These are phyloP conservation scores for Tuber indicum DNA, from an alignment of 495 filamentous ascomycete genomes.

Conservation along the genomic window DNA sequence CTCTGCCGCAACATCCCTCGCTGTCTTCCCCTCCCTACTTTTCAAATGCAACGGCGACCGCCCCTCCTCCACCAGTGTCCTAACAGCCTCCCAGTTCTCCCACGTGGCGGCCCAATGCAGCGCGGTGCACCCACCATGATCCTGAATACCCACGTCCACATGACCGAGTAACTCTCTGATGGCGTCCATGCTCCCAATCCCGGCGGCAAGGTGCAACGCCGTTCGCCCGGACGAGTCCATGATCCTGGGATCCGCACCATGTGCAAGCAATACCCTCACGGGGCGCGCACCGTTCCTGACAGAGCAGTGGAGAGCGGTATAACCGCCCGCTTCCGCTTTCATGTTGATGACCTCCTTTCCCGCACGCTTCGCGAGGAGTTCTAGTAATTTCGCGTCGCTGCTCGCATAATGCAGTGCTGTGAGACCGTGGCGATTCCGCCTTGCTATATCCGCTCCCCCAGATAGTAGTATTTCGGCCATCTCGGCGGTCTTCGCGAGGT, in stretches of 20 bases:
- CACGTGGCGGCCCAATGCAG: constrained; percentile 5
- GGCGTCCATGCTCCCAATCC: neutral
- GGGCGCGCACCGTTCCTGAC: neutral
- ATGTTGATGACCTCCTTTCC: constrained; percentile 1
- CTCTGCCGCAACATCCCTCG: neutral
- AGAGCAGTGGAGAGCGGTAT: constrained; percentile 6
- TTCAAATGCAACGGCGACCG: neutral
- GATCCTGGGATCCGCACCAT: neutral
- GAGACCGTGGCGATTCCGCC: neutral
- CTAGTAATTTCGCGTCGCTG: neutral
- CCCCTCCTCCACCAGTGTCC: neutral
- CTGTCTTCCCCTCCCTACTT: neutral
- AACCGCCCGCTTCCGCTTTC: neutral
- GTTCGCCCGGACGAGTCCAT: neutral
- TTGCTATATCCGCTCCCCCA: neutral
- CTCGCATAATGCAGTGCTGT: neutral
- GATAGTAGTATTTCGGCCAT: constrained; percentile 3
- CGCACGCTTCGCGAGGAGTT: neutral
- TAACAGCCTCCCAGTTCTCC: constrained; percentile 9
- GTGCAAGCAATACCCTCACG: neutral
- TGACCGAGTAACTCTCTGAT: neutral
- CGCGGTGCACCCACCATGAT: constrained; percentile 9
- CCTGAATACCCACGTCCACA: neutral
- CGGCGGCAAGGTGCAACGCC: neutral
- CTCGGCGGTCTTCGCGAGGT: constrained; percentile 1